phyloP scores from a whole-genome alignment of 306 rosid species.

The Urtica urens region DNA sequence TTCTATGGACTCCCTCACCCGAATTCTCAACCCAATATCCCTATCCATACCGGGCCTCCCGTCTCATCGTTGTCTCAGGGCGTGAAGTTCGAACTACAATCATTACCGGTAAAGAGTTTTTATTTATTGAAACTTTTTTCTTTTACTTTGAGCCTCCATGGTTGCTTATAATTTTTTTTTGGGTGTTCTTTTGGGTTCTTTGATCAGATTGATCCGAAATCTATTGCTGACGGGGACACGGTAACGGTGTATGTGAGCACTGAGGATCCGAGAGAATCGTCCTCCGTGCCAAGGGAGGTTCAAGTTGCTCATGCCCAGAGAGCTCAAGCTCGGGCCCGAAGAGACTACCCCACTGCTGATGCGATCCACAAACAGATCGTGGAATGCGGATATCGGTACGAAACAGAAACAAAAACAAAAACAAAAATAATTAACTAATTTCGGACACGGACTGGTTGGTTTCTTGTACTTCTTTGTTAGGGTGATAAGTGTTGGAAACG shows the following conservation, averaged over 20 bases:
- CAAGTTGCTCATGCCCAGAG: constrained; percentile 40
- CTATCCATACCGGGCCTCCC: constrained; percentile 10
- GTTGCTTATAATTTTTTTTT: neutral
- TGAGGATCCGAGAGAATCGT: constrained; percentile 57
- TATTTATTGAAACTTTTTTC: too few species aligned
- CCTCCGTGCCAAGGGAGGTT: constrained; percentile 42
- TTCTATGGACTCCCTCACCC: constrained; percentile 25
- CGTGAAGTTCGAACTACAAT: constrained; percentile 46
- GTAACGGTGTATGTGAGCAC: constrained; percentile 80
- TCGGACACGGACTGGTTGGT: too few species aligned
- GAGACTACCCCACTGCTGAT: constrained; percentile 44
- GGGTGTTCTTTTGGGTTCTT: constrained; percentile 4
- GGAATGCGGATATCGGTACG: constrained; percentile 73
- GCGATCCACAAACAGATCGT: constrained; percentile 56
- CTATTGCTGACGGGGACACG: constrained; percentile 88
- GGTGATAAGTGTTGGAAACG: constrained; percentile 36
- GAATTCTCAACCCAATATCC: constrained; percentile 7
- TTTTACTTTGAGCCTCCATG: too few species aligned
- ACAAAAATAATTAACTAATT: too few species aligned
- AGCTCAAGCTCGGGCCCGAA: constrained; percentile 42
- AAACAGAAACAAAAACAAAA: neutral
- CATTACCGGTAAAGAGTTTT: constrained; percentile 71
- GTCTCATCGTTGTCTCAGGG: constrained; percentile 41
- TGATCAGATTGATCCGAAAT: constrained; percentile 60
- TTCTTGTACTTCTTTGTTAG: constrained; percentile 21